Evolutionary conservation across 139 green algal species (phyloP).

Genomic region (Mesotaenium endlicherianum): DNA sequence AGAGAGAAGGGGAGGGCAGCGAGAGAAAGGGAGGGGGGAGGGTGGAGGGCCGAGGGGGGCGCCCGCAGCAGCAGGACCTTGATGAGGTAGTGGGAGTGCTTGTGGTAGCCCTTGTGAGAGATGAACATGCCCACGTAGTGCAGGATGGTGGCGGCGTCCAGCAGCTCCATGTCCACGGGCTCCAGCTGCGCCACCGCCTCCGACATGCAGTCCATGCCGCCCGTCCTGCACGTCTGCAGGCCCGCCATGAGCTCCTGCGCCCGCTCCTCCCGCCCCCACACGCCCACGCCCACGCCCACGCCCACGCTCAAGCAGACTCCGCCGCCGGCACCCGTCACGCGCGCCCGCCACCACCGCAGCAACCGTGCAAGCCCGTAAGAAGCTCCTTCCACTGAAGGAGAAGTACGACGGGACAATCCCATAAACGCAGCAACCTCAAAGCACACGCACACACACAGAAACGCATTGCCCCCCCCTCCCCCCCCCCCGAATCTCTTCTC

Average conservation of each 20-base stretch:
- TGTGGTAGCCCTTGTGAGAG: constrained; percentile 53
- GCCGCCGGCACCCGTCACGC: too few relatives aligned
- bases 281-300: too few relatives aligned
- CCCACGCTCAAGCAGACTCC: too few relatives aligned
- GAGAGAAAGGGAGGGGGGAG: neutral
- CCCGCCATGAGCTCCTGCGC: constrained; percentile 28
- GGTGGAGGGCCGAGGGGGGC: neutral
- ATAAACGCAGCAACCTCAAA: too few relatives aligned
- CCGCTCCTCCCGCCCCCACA: too few relatives aligned
- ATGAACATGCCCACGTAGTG: constrained; percentile 56
- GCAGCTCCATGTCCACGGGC: constrained; percentile 19
- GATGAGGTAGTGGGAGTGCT: constrained; percentile 54
- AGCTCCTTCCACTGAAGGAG: neutral
- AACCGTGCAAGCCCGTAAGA: too few relatives aligned
- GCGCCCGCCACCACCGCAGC: too few relatives aligned
- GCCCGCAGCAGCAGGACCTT: constrained; percentile 15
- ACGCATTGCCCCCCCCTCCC: too few relatives aligned
- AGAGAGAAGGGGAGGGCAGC: neutral
- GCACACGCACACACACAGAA: too few relatives aligned
- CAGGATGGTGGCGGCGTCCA: constrained; percentile 50
- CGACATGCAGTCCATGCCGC: constrained; percentile 19
- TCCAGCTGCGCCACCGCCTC: constrained; percentile 6
- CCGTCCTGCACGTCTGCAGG: constrained; percentile 30
- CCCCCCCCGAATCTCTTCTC: too few relatives aligned
- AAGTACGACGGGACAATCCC: too few relatives aligned